A percentile compares a stretch with the other conserved stretches of the same genome.
Conservation (phyloP, 2,329 filamentous ascomycete genomes). For the Epichloe gansuensis region DNA sequence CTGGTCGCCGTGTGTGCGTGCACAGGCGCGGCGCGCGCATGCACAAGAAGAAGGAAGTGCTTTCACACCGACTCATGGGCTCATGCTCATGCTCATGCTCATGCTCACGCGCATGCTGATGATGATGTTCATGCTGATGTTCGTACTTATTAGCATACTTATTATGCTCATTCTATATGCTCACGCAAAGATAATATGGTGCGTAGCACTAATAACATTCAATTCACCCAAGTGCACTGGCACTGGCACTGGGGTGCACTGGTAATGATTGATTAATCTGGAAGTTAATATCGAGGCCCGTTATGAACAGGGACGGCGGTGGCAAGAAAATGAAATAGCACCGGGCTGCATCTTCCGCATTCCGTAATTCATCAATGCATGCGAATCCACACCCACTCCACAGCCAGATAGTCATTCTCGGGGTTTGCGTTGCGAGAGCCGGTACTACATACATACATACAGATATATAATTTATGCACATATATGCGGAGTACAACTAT, state of each 20-base stretch:
- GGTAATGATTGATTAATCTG: too few species aligned
- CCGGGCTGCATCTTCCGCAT: neutral
- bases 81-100: neutral
- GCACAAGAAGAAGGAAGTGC: neutral
- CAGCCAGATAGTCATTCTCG: neutral
- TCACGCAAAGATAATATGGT: too few species aligned
- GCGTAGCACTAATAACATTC: too few species aligned
- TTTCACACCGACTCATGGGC: conserved; percentile 1
- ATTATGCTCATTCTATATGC: neutral
- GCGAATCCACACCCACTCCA: neutral
- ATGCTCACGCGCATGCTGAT: neutral
- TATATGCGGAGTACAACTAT: neutral
- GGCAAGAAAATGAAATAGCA: neutral
- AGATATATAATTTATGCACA: neutral
- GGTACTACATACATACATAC: neutral
- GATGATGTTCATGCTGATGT: too few species aligned
- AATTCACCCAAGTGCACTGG: too few species aligned
- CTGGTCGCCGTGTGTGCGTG: neutral
- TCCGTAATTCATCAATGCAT: neutral
- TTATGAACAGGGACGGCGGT: neutral
- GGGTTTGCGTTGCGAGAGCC: neutral
- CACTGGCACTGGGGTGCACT: too few species aligned
- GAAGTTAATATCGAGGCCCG: too few species aligned
- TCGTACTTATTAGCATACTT: too few species aligned
- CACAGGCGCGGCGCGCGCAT: neutral